Base-by-base conservation (phyloP, 768 basidiomycete genomes). In the Mycena maculata region DNA sequence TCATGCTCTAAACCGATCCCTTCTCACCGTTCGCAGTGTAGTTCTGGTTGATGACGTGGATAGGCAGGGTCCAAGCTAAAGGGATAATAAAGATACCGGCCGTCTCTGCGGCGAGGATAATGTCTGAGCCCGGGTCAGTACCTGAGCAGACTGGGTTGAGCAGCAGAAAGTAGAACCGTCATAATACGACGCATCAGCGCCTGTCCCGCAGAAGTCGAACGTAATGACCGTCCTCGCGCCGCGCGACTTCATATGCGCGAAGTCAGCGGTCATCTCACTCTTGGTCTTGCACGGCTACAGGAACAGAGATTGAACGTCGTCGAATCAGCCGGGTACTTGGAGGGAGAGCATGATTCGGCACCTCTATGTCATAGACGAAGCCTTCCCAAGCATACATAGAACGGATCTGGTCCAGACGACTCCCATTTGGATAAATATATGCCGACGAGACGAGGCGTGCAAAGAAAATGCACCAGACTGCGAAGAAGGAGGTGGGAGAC, bases 321-420 rank as follows among this genome's bases (percentile, higher is more conserved):
- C 25, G 60, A 53, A 53, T 61, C 50, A 48, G 54, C 54, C 31
- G 47, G 54, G 36, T 48, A 61, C 27, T 61, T 52, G 60, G 36
- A 42, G 49, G 33, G 41, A 42, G 48, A 31, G 42, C 16, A 20
- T 47, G 45, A 33, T 36, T 54, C 22, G 41, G 44, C 42, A 64
- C 67, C 62, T 63, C 62, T 36, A 63, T 68, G 56, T 63, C 55
- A 45, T 68, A 68, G 56, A 68, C 67, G 44, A 68, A 68, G 49
- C 67, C 67, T 39, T 68, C 67, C 67, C 67, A 68, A 28, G 67
- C 67, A 56, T 68, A 68, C 67, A 68, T 68, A 28, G 61, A 58
- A 28, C 58, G 52, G 20, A 68, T 68, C 58, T 63, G 61, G 48
- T 58, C 38, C 41, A 68, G 56, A 53, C 67, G 61, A 39, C 57